A percentile compares a stretch with the other conserved stretches of the same genome.
Conservation (phyloP, 2,329 filamentous ascomycete genomes). For the Microthyrium microscopicum region DNA sequence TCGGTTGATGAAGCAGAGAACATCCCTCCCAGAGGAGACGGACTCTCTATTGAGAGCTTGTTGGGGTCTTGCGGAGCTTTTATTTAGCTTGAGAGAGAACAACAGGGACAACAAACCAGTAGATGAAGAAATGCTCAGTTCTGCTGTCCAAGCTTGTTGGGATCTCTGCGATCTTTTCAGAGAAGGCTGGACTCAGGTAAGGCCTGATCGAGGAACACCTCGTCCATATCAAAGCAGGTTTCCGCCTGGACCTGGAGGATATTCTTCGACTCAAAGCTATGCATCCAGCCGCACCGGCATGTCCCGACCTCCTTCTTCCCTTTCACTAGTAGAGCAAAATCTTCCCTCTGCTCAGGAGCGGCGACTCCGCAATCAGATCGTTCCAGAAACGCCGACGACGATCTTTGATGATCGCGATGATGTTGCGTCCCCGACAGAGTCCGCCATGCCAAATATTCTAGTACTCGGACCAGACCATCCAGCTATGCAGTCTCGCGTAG, state of each 20-base stretch:
- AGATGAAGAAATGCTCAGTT: slow-evolving; percentile 72
- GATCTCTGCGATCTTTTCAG: slow-evolving; percentile 86
- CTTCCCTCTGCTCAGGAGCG: slow-evolving; percentile 19
- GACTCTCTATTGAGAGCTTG: slow-evolving; percentile 73
- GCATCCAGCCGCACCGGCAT: slow-evolving; percentile 3
- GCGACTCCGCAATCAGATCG: too few relatives aligned
- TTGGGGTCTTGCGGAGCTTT: slow-evolving; percentile 82
- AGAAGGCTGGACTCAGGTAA: slow-evolving; percentile 77
- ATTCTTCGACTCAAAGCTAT: slow-evolving; percentile 9
- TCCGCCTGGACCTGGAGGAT: slow-evolving; percentile 22
- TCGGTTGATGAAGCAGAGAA: slow-evolving; percentile 86
- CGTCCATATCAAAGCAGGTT: slow-evolving; percentile 65
- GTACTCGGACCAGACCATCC: slow-evolving; percentile 55
- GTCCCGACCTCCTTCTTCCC: slow-evolving; percentile 14
- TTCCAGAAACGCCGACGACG: slow-evolving; percentile 87
- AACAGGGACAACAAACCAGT: slow-evolving; percentile 53
- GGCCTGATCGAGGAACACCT: slow-evolving; percentile 73
- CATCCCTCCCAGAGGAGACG: slow-evolving; percentile 61
- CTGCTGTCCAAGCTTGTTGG: slow-evolving; percentile 86
- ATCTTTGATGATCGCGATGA: slow-evolving; percentile 76
- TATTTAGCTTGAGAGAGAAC: slow-evolving; percentile 78
- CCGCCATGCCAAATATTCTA: slow-evolving; percentile 71
- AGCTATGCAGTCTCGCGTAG: slow-evolving; percentile 10
- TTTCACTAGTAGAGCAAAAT: slow-evolving; percentile 26
- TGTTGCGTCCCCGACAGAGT: slow-evolving; percentile 60